Conservation (phyloP, 768 basidiomycete species). For the Ramaria rubella region DNA sequence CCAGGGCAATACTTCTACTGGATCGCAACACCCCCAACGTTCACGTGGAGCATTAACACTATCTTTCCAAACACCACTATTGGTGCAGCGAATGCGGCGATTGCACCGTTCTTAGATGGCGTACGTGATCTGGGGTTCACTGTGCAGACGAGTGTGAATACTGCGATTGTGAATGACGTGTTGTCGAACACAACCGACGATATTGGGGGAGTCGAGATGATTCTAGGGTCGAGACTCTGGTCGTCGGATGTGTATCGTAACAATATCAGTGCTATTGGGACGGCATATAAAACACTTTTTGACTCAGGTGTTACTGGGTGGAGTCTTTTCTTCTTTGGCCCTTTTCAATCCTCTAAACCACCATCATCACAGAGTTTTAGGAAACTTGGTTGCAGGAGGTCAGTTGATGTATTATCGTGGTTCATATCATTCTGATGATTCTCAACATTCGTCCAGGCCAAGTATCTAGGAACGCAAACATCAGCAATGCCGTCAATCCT, state of each 20-base stretch:
- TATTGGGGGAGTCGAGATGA: neutral
- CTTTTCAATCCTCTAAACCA: no score
- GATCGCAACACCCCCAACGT: neutral
- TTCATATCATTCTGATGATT: neutral
- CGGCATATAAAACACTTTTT: neutral
- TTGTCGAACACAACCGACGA: neutral
- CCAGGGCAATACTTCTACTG: slow-evolving; percentile 27
- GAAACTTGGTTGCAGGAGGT: neutral
- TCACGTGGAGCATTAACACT: slow-evolving; percentile 8
- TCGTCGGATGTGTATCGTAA: neutral
- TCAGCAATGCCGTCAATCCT: slow-evolving; percentile 28
- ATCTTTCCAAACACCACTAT: slow-evolving; percentile 18
- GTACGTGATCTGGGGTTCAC: slow-evolving; percentile 13
- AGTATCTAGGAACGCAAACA: slow-evolving; percentile 29
- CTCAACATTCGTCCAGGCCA: slow-evolving; percentile 18
- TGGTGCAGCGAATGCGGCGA: slow-evolving; percentile 12
- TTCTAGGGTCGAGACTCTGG: slow-evolving; percentile 1
- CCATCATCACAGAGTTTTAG: neutral
- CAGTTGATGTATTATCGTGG: neutral
- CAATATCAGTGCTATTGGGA: slow-evolving; percentile 1
- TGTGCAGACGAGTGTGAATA: neutral
- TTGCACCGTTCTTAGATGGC: slow-evolving; percentile 21
- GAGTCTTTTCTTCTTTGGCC: neutral
- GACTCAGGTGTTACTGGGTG: neutral
- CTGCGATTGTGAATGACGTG: neutral